Conservation (phyloP, 2,329 filamentous ascomycete genomes). For the Aspergillus costaricaensis region DNA sequence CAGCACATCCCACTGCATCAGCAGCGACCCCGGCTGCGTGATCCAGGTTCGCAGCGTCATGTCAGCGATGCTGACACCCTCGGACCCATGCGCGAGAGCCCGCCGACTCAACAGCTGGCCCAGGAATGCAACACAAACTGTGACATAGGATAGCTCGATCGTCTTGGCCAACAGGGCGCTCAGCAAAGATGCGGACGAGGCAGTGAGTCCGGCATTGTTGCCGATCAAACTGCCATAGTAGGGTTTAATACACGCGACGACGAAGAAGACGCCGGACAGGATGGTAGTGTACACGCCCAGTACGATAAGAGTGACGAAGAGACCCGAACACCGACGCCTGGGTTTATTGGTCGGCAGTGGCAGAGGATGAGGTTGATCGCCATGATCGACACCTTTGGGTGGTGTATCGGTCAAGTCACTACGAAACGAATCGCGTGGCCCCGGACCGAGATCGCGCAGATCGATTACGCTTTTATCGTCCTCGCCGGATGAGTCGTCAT, state of each 20-base stretch:
- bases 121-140: conserved; percentile 71
- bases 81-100: conserved; percentile 61
- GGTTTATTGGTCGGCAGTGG: background rate
- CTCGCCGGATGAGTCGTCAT: background rate
- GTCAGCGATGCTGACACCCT: conserved; percentile 72
- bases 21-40: conserved; percentile 69
- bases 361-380: background rate
- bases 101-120: conserved; percentile 74
- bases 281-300: conserved; percentile 42
- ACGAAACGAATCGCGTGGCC: background rate
- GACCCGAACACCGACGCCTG: conserved; percentile 34
- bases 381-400: background rate
- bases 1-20: conserved; percentile 68
- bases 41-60: conserved; percentile 78
- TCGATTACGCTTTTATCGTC: background rate
- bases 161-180: conserved; percentile 73
- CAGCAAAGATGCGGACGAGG: conserved; percentile 66
- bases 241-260: conserved; percentile 61
- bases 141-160: conserved; percentile 76
- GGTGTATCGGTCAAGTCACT: background rate
- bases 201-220: conserved; percentile 50
- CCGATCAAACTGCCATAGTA: conserved; percentile 62
- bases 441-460: background rate
- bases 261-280: conserved; percentile 57
- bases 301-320: conserved; percentile 38